Base-by-base conservation (phyloP, 2,329 filamentous ascomycete genomes). In the Cordyceps fumosorosea region DNA sequence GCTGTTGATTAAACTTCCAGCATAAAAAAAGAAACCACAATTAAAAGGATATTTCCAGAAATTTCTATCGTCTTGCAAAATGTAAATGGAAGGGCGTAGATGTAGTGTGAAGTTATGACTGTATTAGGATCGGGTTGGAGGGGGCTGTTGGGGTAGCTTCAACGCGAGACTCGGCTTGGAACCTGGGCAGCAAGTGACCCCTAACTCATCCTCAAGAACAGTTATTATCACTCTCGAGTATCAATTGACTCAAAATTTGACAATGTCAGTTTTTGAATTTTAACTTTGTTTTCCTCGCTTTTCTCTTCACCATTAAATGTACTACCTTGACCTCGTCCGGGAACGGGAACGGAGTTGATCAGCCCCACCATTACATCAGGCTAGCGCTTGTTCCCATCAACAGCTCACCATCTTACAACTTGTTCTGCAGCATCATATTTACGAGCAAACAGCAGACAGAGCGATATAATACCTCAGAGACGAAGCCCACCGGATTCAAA, bases 331-430 rank as follows among this genome's bases (percentile, higher is more conserved):
- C 29, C 29, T 5, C 5, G 3, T 29, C 37, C 34, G n/a, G 10
- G 5, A 29, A 24, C 47, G 56, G 57, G 37, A 45, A 60, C 48
- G 57, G 34, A 53, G 57, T 18, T 56, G n/a, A 6, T 12, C 47
- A 2, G 24, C 48, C 48, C 57, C 57, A 60, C 48, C 57, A 60
- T 53, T 60, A 53, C 37, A 53, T 60, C 48, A 53, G 57, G 47
- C 45, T 40, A 53, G 57, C 37, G 57, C 37, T 14, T 26, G 26
- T 51, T 40, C 37, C 50, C 51, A 11, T 51, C 32, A 14, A 32
- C 34, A 52, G 22, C 56, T 59, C 26, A 34, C 40, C 53, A 26
- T 14, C 1, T 44, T 40, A 14, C 50, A 37, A 47, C 22, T 40
- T 59, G 34, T 52, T 24, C n/a, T 34, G 2, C 45, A 45, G 12